A percentile compares a stretch with the other conserved stretches of the same genome.
Conservation (phyloP, 495 filamentous ascomycete species). For the Lophiostoma macrostomum region DNA sequence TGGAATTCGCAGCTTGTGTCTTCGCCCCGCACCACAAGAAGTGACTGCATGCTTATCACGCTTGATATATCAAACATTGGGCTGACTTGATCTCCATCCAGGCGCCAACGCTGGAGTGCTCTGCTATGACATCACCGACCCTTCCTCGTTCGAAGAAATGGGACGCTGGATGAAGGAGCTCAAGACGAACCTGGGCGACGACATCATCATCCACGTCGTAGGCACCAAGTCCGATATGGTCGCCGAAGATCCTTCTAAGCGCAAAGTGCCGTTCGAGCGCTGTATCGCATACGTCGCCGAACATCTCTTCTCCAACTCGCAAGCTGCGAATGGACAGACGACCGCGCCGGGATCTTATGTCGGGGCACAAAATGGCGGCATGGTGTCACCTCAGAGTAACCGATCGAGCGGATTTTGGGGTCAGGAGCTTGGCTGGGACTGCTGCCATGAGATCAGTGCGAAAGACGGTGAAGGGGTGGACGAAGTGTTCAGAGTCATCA, state of each 20-base stretch:
- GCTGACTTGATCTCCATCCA: no score
- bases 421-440: constrained; percentile 90
- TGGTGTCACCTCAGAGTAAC: constrained; percentile 66
- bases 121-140: constrained; percentile 91
- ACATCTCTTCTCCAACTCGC: constrained; percentile 65
- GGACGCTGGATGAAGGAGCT: constrained; percentile 84
- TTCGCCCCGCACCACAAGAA: no score
- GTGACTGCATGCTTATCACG: no score
- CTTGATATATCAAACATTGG: no score
- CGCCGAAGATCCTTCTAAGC: constrained; percentile 66
- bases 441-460: constrained; percentile 93
- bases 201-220: constrained; percentile 91
- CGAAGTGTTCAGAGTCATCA: constrained; percentile 94
- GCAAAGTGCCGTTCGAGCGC: constrained; percentile 86
- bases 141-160: constrained; percentile 86
- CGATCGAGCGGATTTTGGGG: constrained; percentile 84
- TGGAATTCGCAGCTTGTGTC: no score
- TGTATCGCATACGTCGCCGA: constrained; percentile 95
- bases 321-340: constrained; percentile 2
- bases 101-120: constrained; percentile 92
- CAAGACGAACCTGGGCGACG: constrained; percentile 62
- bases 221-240: constrained; percentile 94
- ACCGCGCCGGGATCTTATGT: not conserved
- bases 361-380: constrained; percentile 17
- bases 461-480: constrained; percentile 95